Evolutionary conservation across 306 rosid genomes (phyloP).

Genomic region (Fragaria nilgerrensis): DNA sequence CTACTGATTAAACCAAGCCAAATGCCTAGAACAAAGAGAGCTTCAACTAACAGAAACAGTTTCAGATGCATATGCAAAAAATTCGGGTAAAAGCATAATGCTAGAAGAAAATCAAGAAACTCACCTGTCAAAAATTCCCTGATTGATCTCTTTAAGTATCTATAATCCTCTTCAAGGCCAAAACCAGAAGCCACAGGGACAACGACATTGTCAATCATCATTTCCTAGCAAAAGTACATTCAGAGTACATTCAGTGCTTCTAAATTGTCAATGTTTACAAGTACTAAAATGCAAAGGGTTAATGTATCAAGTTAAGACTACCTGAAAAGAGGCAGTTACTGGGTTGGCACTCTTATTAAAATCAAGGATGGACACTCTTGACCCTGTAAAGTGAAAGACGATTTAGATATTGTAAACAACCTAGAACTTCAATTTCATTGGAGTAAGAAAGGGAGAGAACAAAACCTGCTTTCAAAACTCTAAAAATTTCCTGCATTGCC

Average conservation of each 20-base stretch:
- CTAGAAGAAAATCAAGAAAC: background rate
- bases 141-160: constrained; percentile 74
- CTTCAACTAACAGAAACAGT: background rate
- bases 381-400: constrained; percentile 48
- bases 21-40: background rate
- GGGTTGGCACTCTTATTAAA: constrained; percentile 66
- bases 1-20: background rate
- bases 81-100: background rate
- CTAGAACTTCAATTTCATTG: constrained; percentile 11
- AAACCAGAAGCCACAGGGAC: constrained; percentile 78
- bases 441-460: constrained; percentile 12
- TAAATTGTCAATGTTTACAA: background rate
- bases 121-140: constrained; percentile 77
- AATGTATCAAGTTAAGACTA: constrained; percentile 24
- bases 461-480: constrained; percentile 77
- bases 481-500: constrained; percentile 67
- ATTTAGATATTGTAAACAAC: constrained; percentile 17
- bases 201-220: constrained; percentile 80
- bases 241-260: constrained; percentile 6
- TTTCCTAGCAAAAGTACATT: constrained; percentile 50
- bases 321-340: constrained; percentile 55
- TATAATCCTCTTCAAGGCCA: constrained; percentile 77
- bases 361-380: constrained; percentile 69
- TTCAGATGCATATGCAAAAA: background rate
- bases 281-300: background rate